Base-by-base conservation (phyloP, 345 rosid species). In the Eucalyptus curtisii region DNA sequence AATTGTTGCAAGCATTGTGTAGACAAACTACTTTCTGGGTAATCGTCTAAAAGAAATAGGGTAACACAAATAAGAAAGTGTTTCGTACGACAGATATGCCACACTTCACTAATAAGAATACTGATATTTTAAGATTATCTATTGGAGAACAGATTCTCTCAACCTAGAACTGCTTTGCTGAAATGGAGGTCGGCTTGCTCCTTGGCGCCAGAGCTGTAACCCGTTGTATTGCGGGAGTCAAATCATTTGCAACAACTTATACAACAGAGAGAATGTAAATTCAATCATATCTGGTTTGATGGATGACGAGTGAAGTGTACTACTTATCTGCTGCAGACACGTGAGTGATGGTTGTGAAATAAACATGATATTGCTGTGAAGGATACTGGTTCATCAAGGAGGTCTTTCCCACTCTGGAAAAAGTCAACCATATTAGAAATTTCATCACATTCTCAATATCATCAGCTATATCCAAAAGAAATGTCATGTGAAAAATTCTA, bases 361-460 rank as follows among this genome's bases (percentile, higher is more conserved):
- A 40, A 76, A 76, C 84, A 59, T 10, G 1, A 31, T 27, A 66
- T 9, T 64, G 82, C 59, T 47, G 49, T n/a, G 87, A 50, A 88
- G 98, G 97, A 97, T 96, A 96, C 99, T 92, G 99, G 89, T 96
- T 96, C 99, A 95, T 94, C 95, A 96, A 88, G 44, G 98, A 97
- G 16, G 98, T 96, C 95, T 96, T 97, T 80, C 99, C 99, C 50
- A 97, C 99, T 90, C 99, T 97, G 95, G 91, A 89, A 86, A 89
- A 33, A 90, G 76, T 14, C 33, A 50, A 44, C n/a, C 59, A 88
- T 57, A 33, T 61, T 16, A 79, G 37, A 76, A 76, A 10, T 22
- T 40, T 20, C 84, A 40, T 40, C 84, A 20, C 30, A 76, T 76
- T 76, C 7, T 76, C 42, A n/a, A 27, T 82, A 57, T 86, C 52